phyloP scores from a whole-genome alignment of 192 early-diverging fungal genomes.

The Backusella tarrabulga region DNA sequence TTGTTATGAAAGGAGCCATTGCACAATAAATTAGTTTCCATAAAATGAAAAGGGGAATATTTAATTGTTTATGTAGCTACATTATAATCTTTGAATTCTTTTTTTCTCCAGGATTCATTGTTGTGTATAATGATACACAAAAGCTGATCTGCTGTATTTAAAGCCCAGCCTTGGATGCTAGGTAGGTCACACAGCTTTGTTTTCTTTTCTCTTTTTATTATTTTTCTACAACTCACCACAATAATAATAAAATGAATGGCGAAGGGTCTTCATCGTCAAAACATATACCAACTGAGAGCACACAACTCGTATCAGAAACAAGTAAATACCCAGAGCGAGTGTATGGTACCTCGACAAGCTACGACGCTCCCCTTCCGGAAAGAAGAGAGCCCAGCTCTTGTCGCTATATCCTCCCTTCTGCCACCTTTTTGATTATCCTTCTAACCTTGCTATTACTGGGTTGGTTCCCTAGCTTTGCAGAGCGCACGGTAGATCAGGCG shows the following conservation, averaged over 20 bases:
- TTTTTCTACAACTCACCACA: background rate
- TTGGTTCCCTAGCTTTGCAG: constrained; percentile 23
- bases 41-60: no score
- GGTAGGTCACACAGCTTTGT: background rate
- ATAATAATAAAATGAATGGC: background rate
- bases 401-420: background rate
- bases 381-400: background rate
- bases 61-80: no score
- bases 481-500: constrained; percentile 1
- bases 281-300: background rate
- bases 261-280: background rate
- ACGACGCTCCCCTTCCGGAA: background rate
- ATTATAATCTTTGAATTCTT: no score
- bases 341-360: background rate
- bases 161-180: background rate
- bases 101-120: no score
- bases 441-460: constrained; percentile 1
- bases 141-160: background rate
- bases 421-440: background rate
- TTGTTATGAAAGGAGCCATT: no score
- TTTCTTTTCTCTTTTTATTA: background rate
- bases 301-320: background rate
- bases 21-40: no score
- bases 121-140: no score
- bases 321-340: constrained; percentile 3